A percentile compares a stretch with the other conserved stretches of the same genome.
phyloP scores from a whole-genome alignment of 2,329 filamentous ascomycete genomes.

The Fusarium coicis region DNA sequence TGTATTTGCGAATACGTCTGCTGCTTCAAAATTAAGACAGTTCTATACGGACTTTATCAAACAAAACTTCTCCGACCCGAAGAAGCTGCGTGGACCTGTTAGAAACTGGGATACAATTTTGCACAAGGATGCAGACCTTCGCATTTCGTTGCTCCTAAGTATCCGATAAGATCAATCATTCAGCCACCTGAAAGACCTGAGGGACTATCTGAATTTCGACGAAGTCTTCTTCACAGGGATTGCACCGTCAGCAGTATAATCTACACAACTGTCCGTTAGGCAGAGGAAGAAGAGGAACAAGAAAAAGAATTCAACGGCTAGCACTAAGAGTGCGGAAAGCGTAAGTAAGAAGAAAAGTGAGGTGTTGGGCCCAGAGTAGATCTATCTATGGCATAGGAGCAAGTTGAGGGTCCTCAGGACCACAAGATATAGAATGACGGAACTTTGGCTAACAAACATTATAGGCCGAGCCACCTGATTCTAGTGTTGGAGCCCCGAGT shows the following conservation, averaged over 20 bases:
- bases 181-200: background rate
- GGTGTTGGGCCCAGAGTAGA: background rate
- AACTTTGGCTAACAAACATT: background rate
- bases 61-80: background rate
- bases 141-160: background rate
- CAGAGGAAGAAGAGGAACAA: background rate
- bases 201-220: background rate
- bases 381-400: background rate
- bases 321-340: background rate
- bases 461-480: background rate
- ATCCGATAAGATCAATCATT: background rate
- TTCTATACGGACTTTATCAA: background rate
- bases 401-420: background rate
- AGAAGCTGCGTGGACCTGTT: background rate
- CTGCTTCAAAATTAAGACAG: background rate
- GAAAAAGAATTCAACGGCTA: background rate
- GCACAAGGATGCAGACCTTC: background rate
- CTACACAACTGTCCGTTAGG: background rate
- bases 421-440: too few relatives aligned
- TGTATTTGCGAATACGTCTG: background rate
- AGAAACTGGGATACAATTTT: background rate
- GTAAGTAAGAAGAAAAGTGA: too few relatives aligned
- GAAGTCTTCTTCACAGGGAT: background rate
- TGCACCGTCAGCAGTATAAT: background rate
- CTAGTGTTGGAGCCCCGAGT: background rate